A percentile compares a stretch with the other conserved stretches of the same genome.
These are phyloP conservation scores for Rutidosis leptorrhynchoides DNA, from an alignment of 129 eudicot species.

Conservation along the genomic window DNA sequence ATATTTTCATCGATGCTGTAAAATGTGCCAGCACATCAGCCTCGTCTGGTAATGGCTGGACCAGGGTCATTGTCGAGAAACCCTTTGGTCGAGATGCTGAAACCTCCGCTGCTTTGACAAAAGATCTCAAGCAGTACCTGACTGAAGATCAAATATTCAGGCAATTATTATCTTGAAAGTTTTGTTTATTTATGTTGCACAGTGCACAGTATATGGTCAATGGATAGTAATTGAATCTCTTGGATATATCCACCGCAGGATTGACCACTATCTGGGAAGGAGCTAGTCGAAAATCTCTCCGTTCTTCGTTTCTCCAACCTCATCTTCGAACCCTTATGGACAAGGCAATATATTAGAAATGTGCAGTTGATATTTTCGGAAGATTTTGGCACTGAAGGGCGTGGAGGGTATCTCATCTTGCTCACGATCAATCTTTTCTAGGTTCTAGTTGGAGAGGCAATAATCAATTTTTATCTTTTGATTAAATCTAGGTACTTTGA, in stretches of 20 bases:
- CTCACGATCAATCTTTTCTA: too few species aligned
- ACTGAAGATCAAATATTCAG: slow-evolving; percentile 95
- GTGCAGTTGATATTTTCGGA: slow-evolving; percentile 91
- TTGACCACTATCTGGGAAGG: slow-evolving; percentile 98
- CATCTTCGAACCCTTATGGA: slow-evolving; percentile 93
- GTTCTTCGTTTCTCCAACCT: slow-evolving; percentile 97
- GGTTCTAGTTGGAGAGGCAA: too few species aligned
- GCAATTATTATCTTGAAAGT: slow-evolving; percentile 21
- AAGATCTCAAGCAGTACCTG: slow-evolving; percentile 77
- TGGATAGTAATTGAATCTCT: too few species aligned
- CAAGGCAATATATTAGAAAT: slow-evolving; percentile 87
- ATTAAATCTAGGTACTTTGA: slow-evolving; percentile 67
- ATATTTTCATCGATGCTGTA: slow-evolving; percentile 83
- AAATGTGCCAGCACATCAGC: slow-evolving; percentile 84
- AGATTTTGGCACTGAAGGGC: slow-evolving; percentile 99
- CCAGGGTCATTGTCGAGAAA: slow-evolving; percentile 96
- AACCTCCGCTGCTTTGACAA: slow-evolving; percentile 90
- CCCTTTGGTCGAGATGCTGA: slow-evolving; percentile 97
- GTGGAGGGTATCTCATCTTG: too few species aligned
- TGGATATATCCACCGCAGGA: too few species aligned
- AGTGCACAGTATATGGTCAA: background rate
- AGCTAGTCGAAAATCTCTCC: slow-evolving; percentile 90
- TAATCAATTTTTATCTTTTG: slow-evolving; percentile 28
- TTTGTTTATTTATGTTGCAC: too few species aligned
- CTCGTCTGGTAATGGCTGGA: slow-evolving; percentile 86